Percentiles rank a stretch among this genome's conserved stretches.
phyloP scores from a whole-genome alignment of 352 stramenopile species.

The Thraustochytrium striatum region DNA sequence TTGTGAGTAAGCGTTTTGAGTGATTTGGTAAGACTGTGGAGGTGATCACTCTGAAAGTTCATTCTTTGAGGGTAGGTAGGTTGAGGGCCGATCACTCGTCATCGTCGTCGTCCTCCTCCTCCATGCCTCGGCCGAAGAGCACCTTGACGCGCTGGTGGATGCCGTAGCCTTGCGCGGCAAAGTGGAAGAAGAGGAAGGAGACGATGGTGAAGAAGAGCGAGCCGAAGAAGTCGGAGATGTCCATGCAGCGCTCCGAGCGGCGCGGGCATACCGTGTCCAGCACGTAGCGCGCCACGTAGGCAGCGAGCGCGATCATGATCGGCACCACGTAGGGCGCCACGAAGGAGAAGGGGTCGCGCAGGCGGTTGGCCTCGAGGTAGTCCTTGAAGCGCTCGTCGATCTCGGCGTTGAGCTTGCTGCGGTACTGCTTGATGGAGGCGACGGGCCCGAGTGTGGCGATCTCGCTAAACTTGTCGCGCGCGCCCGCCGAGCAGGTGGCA shows the following conservation, averaged over 20 bases:
- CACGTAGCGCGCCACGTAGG: conserved; percentile 75
- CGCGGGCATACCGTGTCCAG: conserved; percentile 50
- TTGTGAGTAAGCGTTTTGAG: too few relatives aligned
- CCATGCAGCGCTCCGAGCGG: conserved; percentile 46
- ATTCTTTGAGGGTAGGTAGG: not conserved
- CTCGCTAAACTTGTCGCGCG: conserved; percentile 82
- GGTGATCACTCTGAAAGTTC: too few relatives aligned
- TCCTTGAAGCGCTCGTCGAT: conserved; percentile 81
- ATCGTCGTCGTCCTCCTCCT: not conserved
- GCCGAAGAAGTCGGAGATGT: conserved; percentile 47
- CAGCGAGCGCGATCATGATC: conserved; percentile 72
- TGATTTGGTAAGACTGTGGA: too few relatives aligned
- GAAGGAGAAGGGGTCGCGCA: conserved; percentile 89
- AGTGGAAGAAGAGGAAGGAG: conserved; percentile 48
- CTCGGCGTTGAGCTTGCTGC: conserved; percentile 71
- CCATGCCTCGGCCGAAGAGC: conserved; percentile 16
- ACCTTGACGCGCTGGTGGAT: conserved; percentile 27
- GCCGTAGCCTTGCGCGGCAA: conserved; percentile 34
- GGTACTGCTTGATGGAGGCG: conserved; percentile 68
- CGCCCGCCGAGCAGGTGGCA: conserved; percentile 67
- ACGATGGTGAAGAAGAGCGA: conserved; percentile 44
- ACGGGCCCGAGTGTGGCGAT: conserved; percentile 88
- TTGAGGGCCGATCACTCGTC: not conserved
- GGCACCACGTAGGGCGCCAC: conserved; percentile 88
- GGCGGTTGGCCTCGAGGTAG: conserved; percentile 87